Percentiles rank a stretch among this genome's conserved stretches.
phyloP scores from a whole-genome alignment of 805 yeast species.

The Wickerhamia fluorescens region DNA sequence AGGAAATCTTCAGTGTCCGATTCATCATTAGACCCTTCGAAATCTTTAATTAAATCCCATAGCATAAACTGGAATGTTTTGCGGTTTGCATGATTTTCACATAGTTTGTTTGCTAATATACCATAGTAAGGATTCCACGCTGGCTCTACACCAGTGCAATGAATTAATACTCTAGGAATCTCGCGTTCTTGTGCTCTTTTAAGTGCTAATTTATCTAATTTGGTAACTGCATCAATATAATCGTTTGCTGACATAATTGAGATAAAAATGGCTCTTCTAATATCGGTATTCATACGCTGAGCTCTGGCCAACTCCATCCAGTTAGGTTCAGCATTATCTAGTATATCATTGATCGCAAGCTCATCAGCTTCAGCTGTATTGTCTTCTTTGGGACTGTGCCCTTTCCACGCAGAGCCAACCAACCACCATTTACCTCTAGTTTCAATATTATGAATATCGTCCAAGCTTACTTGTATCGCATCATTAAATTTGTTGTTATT shows the following conservation, averaged over 20 bases:
- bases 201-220: conserved; percentile 70
- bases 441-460: conserved; percentile 72
- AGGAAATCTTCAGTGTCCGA: conserved; percentile 37
- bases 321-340: conserved; percentile 71
- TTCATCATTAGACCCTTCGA: conserved; percentile 45
- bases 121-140: conserved; percentile 88
- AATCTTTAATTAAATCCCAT: conserved; percentile 77
- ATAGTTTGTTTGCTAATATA: conserved; percentile 65
- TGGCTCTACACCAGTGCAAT: conserved; percentile 79
- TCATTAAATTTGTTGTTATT: conserved; percentile 46
- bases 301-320: conserved; percentile 82
- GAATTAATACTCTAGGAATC: conserved; percentile 76
- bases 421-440: conserved; percentile 98
- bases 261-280: conserved; percentile 88
- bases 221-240: conserved; percentile 77
- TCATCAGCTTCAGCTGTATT: conserved; percentile 27
- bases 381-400: conserved; percentile 22
- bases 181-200: conserved; percentile 80
- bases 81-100: conserved; percentile 65
- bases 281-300: conserved; percentile 93
- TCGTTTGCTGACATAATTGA: conserved; percentile 95
- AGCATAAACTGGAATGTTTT: conserved; percentile 83
- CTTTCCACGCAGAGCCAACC: conserved; percentile 97
- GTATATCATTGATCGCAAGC: conserved; percentile 47
- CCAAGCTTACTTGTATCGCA: conserved; percentile 75